phyloP scores from a whole-genome alignment of 345 rosid genomes.

The Eucalyptus cloeziana region DNA sequence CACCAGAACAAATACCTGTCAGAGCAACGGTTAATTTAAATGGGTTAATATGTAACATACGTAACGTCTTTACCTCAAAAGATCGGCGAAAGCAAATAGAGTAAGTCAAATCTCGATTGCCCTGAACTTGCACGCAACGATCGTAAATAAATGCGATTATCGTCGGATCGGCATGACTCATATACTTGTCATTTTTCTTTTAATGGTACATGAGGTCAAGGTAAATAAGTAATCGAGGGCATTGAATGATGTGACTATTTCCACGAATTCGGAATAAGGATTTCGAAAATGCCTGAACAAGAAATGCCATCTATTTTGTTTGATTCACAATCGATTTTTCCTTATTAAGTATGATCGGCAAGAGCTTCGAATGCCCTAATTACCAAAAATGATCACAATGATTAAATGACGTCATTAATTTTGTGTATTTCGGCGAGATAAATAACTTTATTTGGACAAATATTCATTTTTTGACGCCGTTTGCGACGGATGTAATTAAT shows the following conservation, averaged over 20 bases:
- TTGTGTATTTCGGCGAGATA: not conserved
- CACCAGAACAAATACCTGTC: not conserved
- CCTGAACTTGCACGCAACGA: not conserved
- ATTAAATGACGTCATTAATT: not conserved
- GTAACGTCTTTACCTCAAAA: not conserved
- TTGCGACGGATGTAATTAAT: not conserved
- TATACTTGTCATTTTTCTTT: not conserved
- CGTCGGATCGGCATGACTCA: fast-evolving
- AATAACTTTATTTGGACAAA: not conserved
- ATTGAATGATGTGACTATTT: not conserved
- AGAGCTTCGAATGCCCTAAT: not conserved
- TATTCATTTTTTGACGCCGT: not conserved
- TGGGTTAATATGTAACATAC: not conserved
- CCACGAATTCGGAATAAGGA: fast-evolving
- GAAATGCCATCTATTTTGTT: not conserved
- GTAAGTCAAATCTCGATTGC: not conserved
- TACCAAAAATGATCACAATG: not conserved
- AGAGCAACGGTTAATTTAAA: not conserved
- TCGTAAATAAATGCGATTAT: not conserved
- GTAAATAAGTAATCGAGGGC: not conserved
- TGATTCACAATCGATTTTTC: not conserved
- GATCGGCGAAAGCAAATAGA: not conserved
- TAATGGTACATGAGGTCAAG: not conserved
- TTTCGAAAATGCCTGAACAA: not conserved
- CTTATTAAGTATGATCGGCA: not conserved